phyloP scores from a whole-genome alignment of 164 flowering plant genomes.

The Vitis vinifera region DNA sequence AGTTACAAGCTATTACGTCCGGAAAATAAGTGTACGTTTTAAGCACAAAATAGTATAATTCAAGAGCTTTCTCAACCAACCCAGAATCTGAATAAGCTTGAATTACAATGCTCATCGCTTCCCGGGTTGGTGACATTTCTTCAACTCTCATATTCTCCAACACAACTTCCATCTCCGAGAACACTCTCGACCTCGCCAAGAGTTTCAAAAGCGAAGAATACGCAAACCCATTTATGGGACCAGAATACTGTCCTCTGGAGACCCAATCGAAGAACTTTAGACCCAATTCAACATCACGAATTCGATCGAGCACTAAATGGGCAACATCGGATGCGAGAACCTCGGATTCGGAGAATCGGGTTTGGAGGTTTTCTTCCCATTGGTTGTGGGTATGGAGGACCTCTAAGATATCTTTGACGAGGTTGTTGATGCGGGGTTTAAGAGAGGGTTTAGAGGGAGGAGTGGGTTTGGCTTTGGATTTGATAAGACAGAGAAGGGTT shows the following conservation, averaged over 20 bases:
- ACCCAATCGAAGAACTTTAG: conserved; percentile 60
- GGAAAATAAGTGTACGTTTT: conserved; percentile 36
- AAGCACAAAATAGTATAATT: conserved; percentile 33
- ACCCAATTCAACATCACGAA: conserved; percentile 46
- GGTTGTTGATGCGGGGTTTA: conserved; percentile 21
- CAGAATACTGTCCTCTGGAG: conserved; percentile 18
- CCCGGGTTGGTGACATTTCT: conserved; percentile 38
- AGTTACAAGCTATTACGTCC: conserved; percentile 54
- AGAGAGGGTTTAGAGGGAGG: conserved; percentile 3
- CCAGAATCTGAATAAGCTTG: conserved; percentile 52
- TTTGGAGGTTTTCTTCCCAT: conserved; percentile 39
- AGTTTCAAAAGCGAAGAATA: conserved; percentile 71
- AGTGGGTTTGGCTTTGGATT: conserved; percentile 31
- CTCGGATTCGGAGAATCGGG: conserved; percentile 30
- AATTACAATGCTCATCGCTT: conserved; percentile 48
- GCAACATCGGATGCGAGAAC: conserved; percentile 43
- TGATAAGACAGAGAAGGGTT: conserved; percentile 41
- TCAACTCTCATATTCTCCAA: conserved; percentile 36
- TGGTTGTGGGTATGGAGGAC: conserved; percentile 31
- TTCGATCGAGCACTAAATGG: conserved; percentile 55
- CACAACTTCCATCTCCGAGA: conserved; percentile 45
- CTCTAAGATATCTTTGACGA: conserved; percentile 28
- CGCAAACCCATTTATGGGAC: conserved; percentile 43
- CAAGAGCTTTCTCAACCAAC: conserved; percentile 51
- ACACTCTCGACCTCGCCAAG: conserved; percentile 42